Evolutionary conservation across 1,284 basidiomycete genomes (phyloP), one percentile per base, ranked within the genome.

Genomic region (Tilletia setariae): DNA sequence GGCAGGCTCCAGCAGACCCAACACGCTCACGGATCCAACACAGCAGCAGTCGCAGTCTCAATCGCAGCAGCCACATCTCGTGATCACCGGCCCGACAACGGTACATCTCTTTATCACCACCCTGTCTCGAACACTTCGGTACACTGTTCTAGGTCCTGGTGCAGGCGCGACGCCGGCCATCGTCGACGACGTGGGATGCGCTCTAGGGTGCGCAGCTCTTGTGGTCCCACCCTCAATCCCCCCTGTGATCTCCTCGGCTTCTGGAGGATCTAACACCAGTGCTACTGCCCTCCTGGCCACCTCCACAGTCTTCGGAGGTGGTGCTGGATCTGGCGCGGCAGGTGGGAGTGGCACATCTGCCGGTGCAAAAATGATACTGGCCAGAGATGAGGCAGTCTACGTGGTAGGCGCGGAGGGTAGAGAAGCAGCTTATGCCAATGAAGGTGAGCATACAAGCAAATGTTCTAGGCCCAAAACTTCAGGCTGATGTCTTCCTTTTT

Each of bases 341-440:
- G 11, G 35, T 40, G 9, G 21, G 13, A 30, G 64, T 13, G 64
- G 62, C 21, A 15, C 21, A 25, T 43, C 65, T 21, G 64, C 25
- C 4, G 64, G 44, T 16, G 64, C 64, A 79, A 86, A 92, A 79
- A 89, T 98, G 76, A 87, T 95, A 13, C 87, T 98, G 1, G 95
- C 94, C 0, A 85, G 91, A 67, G 92, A 96, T 65, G 95, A 98
- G 76, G 94, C 94, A 1, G 89, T 98, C 49, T 96, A 95, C 77
- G 85, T 92, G 8, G 93, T 92, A 79, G 89, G 90, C 0, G 87
- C 88, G 0, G 91, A 94, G 25, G 93, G 92, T 0, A 85, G 94
- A 66, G 90, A 92, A 1, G 88, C 90, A 0, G 94, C 91, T 71
- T 92, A 90, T 76, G 94, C 94, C 0, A 75, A 78, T 21, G 80